Conservation (phyloP, 352 stramenopile genomes). For the Phytopythium vexans region DNA sequence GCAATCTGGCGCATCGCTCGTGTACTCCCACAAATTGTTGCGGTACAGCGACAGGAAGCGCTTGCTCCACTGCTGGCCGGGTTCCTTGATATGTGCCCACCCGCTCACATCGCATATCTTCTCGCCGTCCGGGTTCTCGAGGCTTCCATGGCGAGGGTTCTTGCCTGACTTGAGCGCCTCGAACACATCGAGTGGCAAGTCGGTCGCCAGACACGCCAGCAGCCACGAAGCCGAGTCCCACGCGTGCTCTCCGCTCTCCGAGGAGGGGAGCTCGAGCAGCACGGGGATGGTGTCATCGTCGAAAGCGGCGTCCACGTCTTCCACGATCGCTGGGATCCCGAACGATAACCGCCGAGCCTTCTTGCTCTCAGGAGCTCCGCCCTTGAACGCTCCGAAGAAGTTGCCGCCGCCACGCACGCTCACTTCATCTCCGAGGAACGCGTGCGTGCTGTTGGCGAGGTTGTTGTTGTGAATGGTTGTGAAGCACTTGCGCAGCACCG, state of each 20-base stretch:
- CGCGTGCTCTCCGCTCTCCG: constrained; percentile 17
- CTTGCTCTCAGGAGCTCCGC: constrained; percentile 1
- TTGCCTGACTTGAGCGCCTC: constrained; percentile 23
- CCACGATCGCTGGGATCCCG: constrained; percentile 70
- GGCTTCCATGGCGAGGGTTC: constrained; percentile 2
- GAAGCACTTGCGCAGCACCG: constrained; percentile 81
- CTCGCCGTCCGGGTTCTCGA: constrained; percentile 6
- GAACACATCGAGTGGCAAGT: constrained; percentile 62
- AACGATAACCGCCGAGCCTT: constrained; percentile 42
- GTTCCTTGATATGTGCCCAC: constrained; percentile 64
- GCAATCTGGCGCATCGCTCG: constrained; percentile 57
- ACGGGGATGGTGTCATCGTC: constrained; percentile 34
- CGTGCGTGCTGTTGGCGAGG: constrained; percentile 78
- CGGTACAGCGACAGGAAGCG: constrained; percentile 66
- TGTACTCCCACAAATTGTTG: constrained; percentile 76
- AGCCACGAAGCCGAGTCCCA: constrained; percentile 66
- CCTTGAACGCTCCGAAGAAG: constrained; percentile 16
- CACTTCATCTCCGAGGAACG: constrained; percentile 84
- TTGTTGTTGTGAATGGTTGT: constrained; percentile 87
- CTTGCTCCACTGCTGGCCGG: constrained; percentile 61
- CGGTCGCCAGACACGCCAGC: constrained; percentile 57
- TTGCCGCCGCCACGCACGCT: constrained; percentile 67
- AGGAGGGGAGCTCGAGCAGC: constrained; percentile 31
- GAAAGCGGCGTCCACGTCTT: constrained; percentile 30
- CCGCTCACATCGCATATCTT: constrained; percentile 14